A percentile compares a stretch with the other conserved stretches of the same genome.
Conservation (phyloP, 2,329 filamentous ascomycete genomes). For the Calonectria pteridis region DNA sequence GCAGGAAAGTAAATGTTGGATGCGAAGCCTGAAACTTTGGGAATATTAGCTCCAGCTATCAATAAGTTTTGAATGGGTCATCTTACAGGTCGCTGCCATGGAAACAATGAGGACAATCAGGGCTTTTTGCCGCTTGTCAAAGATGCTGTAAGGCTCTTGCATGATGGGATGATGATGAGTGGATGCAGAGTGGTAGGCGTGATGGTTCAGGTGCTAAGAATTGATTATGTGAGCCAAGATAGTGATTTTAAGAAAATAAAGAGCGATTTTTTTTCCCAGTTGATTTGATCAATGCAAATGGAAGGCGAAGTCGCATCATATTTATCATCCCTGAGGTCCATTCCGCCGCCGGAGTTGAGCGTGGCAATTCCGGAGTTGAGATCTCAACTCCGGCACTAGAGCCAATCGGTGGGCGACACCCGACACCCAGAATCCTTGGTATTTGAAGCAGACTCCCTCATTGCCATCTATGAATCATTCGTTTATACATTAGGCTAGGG, state of each 20-base stretch:
- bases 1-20: conserved; percentile 65
- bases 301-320: background rate
- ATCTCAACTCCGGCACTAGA: background rate
- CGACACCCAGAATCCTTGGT: background rate
- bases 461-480: background rate
- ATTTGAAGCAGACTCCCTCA: background rate
- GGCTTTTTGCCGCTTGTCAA: conserved; percentile 61
- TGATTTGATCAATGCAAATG: background rate
- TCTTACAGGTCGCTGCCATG: conserved; percentile 63
- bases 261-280: too few relatives aligned
- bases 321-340: background rate
- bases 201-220: too few relatives aligned
- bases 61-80: background rate
- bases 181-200: background rate
- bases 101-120: conserved; percentile 62
- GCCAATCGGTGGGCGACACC: background rate
- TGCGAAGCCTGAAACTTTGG: conserved; percentile 54
- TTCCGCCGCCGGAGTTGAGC: background rate
- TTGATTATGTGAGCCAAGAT: background rate
- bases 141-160: conserved; percentile 61
- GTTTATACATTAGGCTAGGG: too few relatives aligned
- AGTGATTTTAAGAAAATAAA: too few relatives aligned
- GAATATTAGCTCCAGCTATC: background rate
- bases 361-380: conserved; percentile 4
- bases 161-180: background rate